phyloP scores from a whole-genome alignment of 306 rosid species.

The Vigna unguiculata region DNA sequence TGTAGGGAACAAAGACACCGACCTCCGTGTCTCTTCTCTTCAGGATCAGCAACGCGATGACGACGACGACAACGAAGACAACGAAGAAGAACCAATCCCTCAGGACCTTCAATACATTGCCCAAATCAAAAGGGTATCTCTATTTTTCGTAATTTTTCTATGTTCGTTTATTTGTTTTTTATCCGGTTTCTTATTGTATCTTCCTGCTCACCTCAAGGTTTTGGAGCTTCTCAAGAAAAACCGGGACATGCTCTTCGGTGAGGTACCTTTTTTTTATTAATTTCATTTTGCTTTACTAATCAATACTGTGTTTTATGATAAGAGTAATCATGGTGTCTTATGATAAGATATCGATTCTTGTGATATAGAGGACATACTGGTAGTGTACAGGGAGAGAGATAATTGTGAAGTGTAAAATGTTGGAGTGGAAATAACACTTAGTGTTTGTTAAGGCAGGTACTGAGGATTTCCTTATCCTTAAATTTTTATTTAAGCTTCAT shows the following conservation, averaged over 20 bases:
- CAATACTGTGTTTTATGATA: slow-evolving; percentile 8
- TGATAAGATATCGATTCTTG: not conserved
- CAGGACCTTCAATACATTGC: slow-evolving; percentile 68
- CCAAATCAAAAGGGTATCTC: slow-evolving; percentile 71
- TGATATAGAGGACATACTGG: not conserved
- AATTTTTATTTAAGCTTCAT: not conserved
- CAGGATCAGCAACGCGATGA: slow-evolving; percentile 5
- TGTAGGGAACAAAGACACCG: slow-evolving; percentile 51
- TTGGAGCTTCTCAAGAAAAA: slow-evolving; percentile 84
- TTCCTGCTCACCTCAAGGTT: slow-evolving; percentile 53
- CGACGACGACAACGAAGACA: not conserved
- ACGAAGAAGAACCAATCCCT: slow-evolving; percentile 45
- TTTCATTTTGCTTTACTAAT: slow-evolving; percentile 8
- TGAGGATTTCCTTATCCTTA: not conserved
- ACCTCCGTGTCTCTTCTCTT: slow-evolving; percentile 45
- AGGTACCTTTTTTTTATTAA: slow-evolving; percentile 52
- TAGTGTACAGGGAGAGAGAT: not conserved
- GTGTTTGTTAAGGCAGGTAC: not conserved
- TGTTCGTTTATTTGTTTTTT: not conserved
- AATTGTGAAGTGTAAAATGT: slow-evolving; percentile 1
- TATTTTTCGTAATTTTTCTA: not conserved
- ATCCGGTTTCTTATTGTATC: not conserved
- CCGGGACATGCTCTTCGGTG: slow-evolving; percentile 90
- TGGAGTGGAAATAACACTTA: not conserved
- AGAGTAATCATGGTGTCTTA: slow-evolving; percentile 6